Evolutionary conservation across 139 green algal genomes (phyloP).

Genomic region (Chlorella sp.): DNA sequence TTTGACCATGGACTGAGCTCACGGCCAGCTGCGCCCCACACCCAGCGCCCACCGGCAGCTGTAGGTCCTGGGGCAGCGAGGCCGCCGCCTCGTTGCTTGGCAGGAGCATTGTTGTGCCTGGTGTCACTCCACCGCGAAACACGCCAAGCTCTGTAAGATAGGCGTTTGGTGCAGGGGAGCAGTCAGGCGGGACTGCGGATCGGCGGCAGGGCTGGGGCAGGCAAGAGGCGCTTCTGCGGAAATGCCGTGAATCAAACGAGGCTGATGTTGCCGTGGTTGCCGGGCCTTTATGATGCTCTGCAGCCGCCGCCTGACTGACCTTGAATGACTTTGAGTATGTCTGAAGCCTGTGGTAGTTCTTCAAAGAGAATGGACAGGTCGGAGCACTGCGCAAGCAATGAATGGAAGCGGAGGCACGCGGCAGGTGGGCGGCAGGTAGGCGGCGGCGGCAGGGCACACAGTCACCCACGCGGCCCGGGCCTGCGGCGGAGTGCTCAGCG

Average conservation of each 20-base stretch:
- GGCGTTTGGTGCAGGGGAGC: too few species aligned
- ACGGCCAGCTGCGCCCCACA: not conserved
- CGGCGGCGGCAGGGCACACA: not conserved
- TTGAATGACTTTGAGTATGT: not conserved
- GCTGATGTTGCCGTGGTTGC: too few species aligned
- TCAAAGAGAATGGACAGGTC: not conserved
- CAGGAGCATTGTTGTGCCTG: not conserved
- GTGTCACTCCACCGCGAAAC: not conserved
- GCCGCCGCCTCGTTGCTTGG: not conserved
- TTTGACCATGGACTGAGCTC: too few species aligned
- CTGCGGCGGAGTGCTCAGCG: too few species aligned
- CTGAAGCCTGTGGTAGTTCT: slow-evolving; percentile 1
- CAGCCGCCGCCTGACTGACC: not conserved
- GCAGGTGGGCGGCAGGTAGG: not conserved
- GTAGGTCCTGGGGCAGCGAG: not conserved
- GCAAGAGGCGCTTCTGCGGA: too few species aligned
- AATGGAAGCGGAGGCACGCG: too few species aligned
- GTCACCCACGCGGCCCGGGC: too few species aligned
- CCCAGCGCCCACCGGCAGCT: not conserved
- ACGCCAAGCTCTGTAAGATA: too few species aligned
- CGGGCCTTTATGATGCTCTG: too few species aligned
- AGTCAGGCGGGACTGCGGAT: too few species aligned
- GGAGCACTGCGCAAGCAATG: not conserved
- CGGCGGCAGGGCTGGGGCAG: too few species aligned
- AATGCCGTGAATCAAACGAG: too few species aligned